Evolutionary conservation across 2,329 filamentous ascomycete genomes (phyloP).

Genomic region (Pseudogymnoascus destructans): DNA sequence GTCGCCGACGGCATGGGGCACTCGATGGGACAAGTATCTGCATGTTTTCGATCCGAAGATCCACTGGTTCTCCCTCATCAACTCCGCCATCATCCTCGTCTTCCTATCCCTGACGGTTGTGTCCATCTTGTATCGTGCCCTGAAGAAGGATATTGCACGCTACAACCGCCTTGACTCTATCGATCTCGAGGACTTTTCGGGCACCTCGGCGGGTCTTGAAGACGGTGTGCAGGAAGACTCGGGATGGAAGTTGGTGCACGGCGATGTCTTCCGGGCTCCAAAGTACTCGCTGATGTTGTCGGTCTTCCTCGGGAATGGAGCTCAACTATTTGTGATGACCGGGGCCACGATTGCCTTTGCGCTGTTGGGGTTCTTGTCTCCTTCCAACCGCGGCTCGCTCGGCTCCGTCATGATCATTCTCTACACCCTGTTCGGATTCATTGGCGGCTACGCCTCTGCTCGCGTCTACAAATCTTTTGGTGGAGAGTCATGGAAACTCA

Average conservation of each 20-base stretch:
- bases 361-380: conserved; percentile 85
- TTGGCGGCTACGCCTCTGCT: conserved; percentile 81
- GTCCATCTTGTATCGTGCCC: conserved; percentile 76
- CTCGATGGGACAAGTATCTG: conserved; percentile 96
- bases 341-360: conserved; percentile 89
- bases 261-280: conserved; percentile 88
- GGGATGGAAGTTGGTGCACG: conserved; percentile 96
- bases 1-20: conserved; percentile 83
- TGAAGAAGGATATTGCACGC: conserved; percentile 88
- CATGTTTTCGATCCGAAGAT: conserved; percentile 97
- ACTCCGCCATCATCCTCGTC: conserved; percentile 87
- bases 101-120: conserved; percentile 84
- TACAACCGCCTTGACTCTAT: conserved; percentile 93
- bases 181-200: conserved; percentile 76
- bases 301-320: conserved; percentile 81
- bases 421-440: conserved; percentile 83
- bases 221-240: conserved; percentile 96
- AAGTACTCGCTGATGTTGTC: conserved; percentile 72
- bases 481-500: conserved; percentile 87
- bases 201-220: conserved; percentile 61
- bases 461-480: conserved; percentile 90
- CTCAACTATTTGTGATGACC: conserved; percentile 95
- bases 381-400: conserved; percentile 86
- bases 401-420: conserved; percentile 87
- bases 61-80: conserved; percentile 97